Evolutionary conservation across 2,329 filamentous ascomycete species (phyloP).

Genomic region (Diaporthe sp.): DNA sequence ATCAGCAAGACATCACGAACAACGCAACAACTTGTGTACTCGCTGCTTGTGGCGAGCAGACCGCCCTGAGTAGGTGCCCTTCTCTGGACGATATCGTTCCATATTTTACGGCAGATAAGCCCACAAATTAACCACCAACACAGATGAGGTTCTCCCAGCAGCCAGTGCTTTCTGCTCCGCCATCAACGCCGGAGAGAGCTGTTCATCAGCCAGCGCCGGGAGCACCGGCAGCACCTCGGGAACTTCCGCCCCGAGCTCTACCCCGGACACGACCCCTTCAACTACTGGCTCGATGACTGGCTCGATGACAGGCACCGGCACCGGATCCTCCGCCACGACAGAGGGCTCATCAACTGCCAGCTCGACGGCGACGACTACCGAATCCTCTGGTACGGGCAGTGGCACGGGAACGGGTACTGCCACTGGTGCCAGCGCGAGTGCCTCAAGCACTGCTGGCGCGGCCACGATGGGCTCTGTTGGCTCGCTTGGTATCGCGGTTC

Average conservation of each 20-base stretch:
- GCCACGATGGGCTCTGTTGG: slow-evolving; percentile 23
- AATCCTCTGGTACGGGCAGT: neutral
- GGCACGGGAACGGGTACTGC: slow-evolving; percentile 28
- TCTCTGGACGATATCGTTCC: neutral
- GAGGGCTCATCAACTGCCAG: neutral
- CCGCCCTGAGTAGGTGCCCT: neutral
- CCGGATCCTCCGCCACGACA: neutral
- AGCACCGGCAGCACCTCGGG: neutral
- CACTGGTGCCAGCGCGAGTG: slow-evolving; percentile 10
- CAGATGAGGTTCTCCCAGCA: slow-evolving; percentile 31
- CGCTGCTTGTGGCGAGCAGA: slow-evolving; percentile 25
- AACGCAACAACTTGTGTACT: slow-evolving; percentile 28
- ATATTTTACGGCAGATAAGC: neutral
- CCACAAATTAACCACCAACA: neutral
- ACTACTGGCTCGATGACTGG: neutral
- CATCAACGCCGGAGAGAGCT: slow-evolving; percentile 31
- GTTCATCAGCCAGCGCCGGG: slow-evolving; percentile 27
- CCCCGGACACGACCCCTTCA: neutral
- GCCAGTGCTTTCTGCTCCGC: slow-evolving; percentile 26
- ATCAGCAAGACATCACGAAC: slow-evolving; percentile 22
- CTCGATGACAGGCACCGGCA: neutral
- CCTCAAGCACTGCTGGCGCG: slow-evolving; percentile 26
- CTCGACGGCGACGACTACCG: neutral
- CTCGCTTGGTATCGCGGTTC: slow-evolving; percentile 20
- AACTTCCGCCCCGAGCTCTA: neutral